Evolutionary conservation across 805 yeast genomes (phyloP).

Genomic region (Candida hungchunana): DNA sequence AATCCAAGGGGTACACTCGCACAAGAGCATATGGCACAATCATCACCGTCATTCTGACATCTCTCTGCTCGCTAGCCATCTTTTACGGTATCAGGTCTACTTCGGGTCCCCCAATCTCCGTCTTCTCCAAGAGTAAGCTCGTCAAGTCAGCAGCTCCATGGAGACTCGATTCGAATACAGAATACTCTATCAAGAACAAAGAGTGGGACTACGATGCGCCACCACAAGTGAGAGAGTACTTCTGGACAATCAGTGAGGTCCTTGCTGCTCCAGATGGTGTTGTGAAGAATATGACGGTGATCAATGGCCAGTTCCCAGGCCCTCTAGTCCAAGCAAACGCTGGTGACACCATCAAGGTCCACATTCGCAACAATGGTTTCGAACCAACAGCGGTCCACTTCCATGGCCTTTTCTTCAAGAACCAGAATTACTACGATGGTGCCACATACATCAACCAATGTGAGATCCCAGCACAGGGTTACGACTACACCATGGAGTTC

Average conservation of each 20-base stretch:
- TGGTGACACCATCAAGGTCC: constrained; percentile 41
- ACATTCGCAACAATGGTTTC: constrained; percentile 35
- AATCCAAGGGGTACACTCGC: constrained; percentile 6
- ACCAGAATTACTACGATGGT: constrained; percentile 48
- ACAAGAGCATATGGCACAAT: constrained; percentile 2
- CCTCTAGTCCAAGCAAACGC: constrained; percentile 43
- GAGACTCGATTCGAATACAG: constrained; percentile 27
- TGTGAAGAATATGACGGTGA: constrained; percentile 30
- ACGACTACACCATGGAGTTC: constrained; percentile 40
- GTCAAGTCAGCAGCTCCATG: constrained; percentile 13
- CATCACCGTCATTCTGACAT: neutral
- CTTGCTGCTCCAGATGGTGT: constrained; percentile 30
- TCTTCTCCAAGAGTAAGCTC: constrained; percentile 4
- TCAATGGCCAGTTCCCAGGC: constrained; percentile 43
- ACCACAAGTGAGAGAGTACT: constrained; percentile 23
- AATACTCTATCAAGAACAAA: constrained; percentile 20
- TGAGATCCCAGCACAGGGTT: constrained; percentile 34
- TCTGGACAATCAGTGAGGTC: constrained; percentile 21
- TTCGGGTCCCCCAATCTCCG: constrained; percentile 8
- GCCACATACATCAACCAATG: constrained; percentile 47
- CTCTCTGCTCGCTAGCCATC: constrained; percentile 3
- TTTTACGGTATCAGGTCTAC: constrained; percentile 10
- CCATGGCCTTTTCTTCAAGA: constrained; percentile 46
- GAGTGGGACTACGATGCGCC: constrained; percentile 20
- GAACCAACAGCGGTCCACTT: constrained; percentile 46